Evolutionary conservation across 495 filamentous ascomycete genomes (phyloP), one percentile per base, ranked within the genome.

Genomic region (Tetracladium setigerum): DNA sequence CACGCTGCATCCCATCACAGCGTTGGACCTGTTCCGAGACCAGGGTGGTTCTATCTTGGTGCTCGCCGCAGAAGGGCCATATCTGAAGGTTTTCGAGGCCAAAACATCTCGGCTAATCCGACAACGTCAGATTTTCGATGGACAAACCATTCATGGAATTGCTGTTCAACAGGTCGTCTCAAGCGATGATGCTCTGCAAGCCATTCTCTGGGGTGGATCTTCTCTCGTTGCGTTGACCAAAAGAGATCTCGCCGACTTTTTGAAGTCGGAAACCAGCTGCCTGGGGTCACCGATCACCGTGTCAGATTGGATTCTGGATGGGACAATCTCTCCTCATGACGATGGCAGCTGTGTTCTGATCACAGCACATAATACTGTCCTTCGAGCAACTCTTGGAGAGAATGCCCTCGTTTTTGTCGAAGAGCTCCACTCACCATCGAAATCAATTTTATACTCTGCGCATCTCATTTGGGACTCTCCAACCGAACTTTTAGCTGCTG

Each of bases 401-500:
- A 45, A 56, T 41, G 43, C 19, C 4, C 50, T 61, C 27, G 17
- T 33, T 17, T 47, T 62, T 17, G 56, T 70, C 5, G 60, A 71
- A 5, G 50, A 71, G 19, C 63, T 86, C 0, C 69, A 71, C 10
- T 79, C 82, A 3, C 86, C 86, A 6, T 88, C 89, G 8, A 76
- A 83, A 43, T 92, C 87, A 5, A 89, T 94, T 44, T 73, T 98
- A 12, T 98, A 92, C 59, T 86, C 89, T 10, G 91, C 89, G 1
- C 78, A 89, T 53, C 63, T 91, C 17, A 57, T 73, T 33, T 79
- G 77, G 60, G 62, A 78, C n/a, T 72, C 74, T 10, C 17, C 61
- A 2, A 73, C 71, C 34, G 65, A 67, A 34, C 60, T 95, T 30
- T 70, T 97, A 19, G 73, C 95, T 12, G 86, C 88, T 22, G 84